Conservation (phyloP, 176 grass and related monocot species). For the Aegilops speltoides region DNA sequence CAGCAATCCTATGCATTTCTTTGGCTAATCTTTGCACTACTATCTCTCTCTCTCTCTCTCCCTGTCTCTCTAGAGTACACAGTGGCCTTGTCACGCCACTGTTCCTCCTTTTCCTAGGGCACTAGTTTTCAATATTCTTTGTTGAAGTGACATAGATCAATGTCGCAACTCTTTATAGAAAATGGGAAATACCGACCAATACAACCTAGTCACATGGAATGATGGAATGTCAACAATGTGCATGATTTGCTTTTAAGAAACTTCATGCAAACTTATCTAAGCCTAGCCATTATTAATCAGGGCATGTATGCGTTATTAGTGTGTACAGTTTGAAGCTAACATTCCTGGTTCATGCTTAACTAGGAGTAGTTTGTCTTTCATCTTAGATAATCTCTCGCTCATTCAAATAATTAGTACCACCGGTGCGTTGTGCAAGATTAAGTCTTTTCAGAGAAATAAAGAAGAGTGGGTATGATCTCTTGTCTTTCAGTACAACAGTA, state of each 20-base stretch:
- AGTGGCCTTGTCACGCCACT: conserved; percentile 66
- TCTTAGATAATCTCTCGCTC: not conserved
- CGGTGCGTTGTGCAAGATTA: not conserved
- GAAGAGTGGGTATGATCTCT: conserved; percentile 34
- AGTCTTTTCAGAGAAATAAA: not conserved
- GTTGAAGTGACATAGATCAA: conserved; percentile 55
- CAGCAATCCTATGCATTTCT: conserved; percentile 29
- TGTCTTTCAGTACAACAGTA: conserved; percentile 36
- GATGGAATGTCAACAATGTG: conserved; percentile 58
- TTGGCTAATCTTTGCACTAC: conserved; percentile 29
- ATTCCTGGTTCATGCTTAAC: conserved; percentile 1
- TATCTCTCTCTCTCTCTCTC: not conserved
- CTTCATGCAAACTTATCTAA: conserved; percentile 2
- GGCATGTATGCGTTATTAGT: not conserved
- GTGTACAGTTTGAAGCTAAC: not conserved
- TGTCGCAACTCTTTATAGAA: conserved; percentile 37
- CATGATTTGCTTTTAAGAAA: conserved; percentile 34
- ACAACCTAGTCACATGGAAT: conserved; percentile 47
- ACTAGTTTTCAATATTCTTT: conserved; percentile 62
- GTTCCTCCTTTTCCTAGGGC: conserved; percentile 49
- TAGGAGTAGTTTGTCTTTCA: not conserved
- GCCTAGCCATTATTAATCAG: conserved; percentile 16
- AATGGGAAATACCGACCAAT: conserved; percentile 41
- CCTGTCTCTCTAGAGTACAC: conserved; percentile 30
- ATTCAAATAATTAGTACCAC: not conserved